Evolutionary conservation across 805 yeast species (phyloP), one percentile per base, ranked within the genome.

Genomic region (Wickerhamiella azymoides): DNA sequence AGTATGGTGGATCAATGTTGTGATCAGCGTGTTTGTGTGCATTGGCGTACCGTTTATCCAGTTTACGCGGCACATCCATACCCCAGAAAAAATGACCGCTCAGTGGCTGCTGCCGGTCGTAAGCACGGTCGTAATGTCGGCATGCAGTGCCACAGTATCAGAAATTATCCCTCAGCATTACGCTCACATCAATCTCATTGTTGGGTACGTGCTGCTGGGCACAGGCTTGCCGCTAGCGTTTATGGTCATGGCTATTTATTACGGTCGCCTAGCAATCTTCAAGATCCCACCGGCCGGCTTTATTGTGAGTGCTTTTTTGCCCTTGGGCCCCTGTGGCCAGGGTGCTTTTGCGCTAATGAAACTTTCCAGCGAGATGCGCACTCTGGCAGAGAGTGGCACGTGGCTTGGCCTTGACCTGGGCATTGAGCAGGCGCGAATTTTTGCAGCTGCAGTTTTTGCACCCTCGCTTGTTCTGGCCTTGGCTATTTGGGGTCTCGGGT

Each of bases 321-420:
- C 93, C 1, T 66, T 85, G 39, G 96, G 96, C 6, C 79, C 88
- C 37, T 60, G 82, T 57, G 95, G 95, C 14, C 96, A 86, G 62
- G 94, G 92, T 1, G 72, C 84, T 1, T 83, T 68, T 60, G 83
- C 82, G 1, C 69, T 82, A 11, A 62, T 79, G 50, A 60, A 73
- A 42, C 64, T 77, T 49, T 79, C 84, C 8, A 55, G 10, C 49
- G 40, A 45, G 51, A 47, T 52, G 60, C 26, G 40, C 46, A 55
- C 66, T 41, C 59, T 59, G 40, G 61, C 64, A n/a, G 45, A 59
- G 10, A 68, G 72, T 5, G 51, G 71, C 11, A 49, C 70, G 18
- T 49, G 61, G 16, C 76, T 35, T 17, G 37, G 37, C 21, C 17
- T 10, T 9, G n/a, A n/a, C 8, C 4, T n/a, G 14, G 16, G 16